Base-by-base conservation (phyloP, 345 rosid species). In the Bretschneidera sinensis region DNA sequence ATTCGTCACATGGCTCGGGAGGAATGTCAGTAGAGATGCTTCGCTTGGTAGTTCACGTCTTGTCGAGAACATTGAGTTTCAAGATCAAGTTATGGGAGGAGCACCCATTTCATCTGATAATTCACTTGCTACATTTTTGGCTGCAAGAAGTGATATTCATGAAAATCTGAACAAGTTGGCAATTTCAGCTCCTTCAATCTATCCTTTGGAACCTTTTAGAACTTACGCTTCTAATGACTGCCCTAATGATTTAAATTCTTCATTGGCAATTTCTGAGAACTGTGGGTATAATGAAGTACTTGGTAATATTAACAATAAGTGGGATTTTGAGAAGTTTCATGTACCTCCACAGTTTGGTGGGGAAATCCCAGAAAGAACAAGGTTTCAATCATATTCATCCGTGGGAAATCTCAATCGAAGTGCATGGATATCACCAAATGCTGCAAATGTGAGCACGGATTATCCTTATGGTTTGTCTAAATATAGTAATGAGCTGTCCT, bases 401-500 rank as follows among this genome's bases (percentile, higher is more conserved):
- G n/a, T 58, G 6, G 80, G 62, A 60, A 74, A 65, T 58, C 49
- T 50, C 45, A 76, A 75, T 64, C 76, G 81, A 15, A 68, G 60
- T 58, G 69, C 72, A 34, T 85, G 84, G 83, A 64, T 81, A 48
- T 60, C 82, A 19, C 49, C 78, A 2, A 60, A 71, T 50, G 74
- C 61, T 47, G 77, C 77, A 35, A 72, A 71, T 59, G 64, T 73
- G 49, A 39, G 68, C 57, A 21, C 61, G 13, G 60, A 58, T 60
- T 61, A 74, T 70, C 19, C 60, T n/a, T 72, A 65, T 48, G 67
- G 67, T 31, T 73, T 74, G 19, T 49, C 76, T 15, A 76, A 64
- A 57, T 60, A 70, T 24, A 64, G 67, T 43, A 84, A 82, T 57
- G 95, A 83, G 73, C 91, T 86, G 34, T 86, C 96, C 2, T 57